Percentiles rank a stretch among this genome's conserved stretches.
Conservation (phyloP, 2,329 filamentous ascomycete species). For the Colletotrichum tofieldiae region DNA sequence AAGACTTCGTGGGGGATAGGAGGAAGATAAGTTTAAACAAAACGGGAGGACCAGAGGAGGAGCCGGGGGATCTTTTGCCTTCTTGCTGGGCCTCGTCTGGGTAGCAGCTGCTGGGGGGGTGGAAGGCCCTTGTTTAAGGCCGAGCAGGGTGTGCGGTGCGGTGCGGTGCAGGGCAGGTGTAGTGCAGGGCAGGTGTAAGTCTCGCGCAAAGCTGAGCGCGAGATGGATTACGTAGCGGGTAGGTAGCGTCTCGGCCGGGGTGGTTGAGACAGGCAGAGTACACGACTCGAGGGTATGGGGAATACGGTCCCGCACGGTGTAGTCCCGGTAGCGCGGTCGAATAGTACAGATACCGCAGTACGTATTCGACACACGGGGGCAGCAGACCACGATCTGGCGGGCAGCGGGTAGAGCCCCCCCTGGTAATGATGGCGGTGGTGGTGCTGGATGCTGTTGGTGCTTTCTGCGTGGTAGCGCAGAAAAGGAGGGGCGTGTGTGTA, state of each 20-base stretch:
- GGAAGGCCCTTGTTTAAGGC: constrained; percentile 40
- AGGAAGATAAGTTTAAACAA: constrained; percentile 43
- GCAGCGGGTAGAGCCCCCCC: constrained; percentile 30
- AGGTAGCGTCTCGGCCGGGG: constrained; percentile 44
- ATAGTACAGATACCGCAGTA: constrained; percentile 15
- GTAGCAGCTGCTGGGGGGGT: constrained; percentile 33
- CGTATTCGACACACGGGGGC: constrained; percentile 24
- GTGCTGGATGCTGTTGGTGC: constrained; percentile 5
- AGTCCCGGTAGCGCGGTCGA: constrained; percentile 38
- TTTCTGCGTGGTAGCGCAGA: constrained; percentile 2
- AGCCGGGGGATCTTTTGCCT: constrained; percentile 42
- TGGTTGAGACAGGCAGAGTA: constrained; percentile 43
- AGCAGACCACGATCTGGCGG: constrained; percentile 37
- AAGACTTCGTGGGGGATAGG: constrained; percentile 43
- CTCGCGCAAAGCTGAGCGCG: constrained; percentile 41
- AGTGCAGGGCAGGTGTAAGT: constrained; percentile 33
- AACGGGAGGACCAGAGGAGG: constrained; percentile 37
- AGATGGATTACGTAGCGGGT: constrained; percentile 44
- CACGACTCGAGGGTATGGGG: constrained; percentile 41
- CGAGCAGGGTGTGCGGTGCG: constrained; percentile 42
- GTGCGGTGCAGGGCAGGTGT: constrained; percentile 22
- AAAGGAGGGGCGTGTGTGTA: constrained; percentile 17
- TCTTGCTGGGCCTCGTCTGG: constrained; percentile 40
- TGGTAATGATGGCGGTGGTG: not conserved
- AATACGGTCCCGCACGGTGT: constrained; percentile 38